A percentile compares a stretch with the other conserved stretches of the same genome.
These are phyloP conservation scores for Aspergillus novofumigatus DNA, from an alignment of 2,329 filamentous ascomycete genomes.

Conservation along the genomic window DNA sequence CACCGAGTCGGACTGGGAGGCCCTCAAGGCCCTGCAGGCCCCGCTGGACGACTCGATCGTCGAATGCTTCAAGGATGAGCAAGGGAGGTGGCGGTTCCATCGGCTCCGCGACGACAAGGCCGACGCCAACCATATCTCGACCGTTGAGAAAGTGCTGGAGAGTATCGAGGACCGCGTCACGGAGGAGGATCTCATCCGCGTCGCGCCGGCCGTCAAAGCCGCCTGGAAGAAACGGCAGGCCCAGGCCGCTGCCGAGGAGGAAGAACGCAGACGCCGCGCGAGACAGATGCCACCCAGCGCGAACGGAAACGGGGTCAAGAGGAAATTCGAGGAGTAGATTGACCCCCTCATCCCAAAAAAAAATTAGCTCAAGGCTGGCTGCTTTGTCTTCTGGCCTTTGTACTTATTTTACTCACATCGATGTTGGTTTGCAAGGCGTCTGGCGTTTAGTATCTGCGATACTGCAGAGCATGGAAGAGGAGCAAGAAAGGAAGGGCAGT, in stretches of 20 bases:
- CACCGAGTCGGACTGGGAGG: constrained; percentile 75
- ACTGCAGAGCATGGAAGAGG: neutral
- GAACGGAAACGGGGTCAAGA: constrained; percentile 36
- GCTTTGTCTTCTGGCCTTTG: constrained; percentile 1
- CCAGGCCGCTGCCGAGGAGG: constrained; percentile 20
- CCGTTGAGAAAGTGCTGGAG: constrained; percentile 79
- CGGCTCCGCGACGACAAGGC: constrained; percentile 90
- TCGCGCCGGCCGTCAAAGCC: constrained; percentile 67
- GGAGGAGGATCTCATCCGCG: constrained; percentile 70
- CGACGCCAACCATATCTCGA: constrained; percentile 82
- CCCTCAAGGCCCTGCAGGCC: constrained; percentile 66
- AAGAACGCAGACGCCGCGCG: constrained; percentile 22
- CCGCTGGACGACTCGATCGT: constrained; percentile 84
- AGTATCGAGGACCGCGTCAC: constrained; percentile 84
- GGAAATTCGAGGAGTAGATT: constrained; percentile 38
- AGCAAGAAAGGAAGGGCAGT: neutral
- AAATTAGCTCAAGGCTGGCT: neutral
- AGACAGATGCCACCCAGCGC: constrained; percentile 23
- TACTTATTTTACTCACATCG: neutral
- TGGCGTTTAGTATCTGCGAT: constrained; percentile 9
- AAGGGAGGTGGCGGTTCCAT: constrained; percentile 77
- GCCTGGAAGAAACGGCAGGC: constrained; percentile 70
- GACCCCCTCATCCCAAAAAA: neutral
- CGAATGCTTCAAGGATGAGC: constrained; percentile 77
- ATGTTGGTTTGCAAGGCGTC: constrained; percentile 16